Evolutionary conservation across 169 alveolate genomes (phyloP).

Genomic region (Neospora caninum): DNA sequence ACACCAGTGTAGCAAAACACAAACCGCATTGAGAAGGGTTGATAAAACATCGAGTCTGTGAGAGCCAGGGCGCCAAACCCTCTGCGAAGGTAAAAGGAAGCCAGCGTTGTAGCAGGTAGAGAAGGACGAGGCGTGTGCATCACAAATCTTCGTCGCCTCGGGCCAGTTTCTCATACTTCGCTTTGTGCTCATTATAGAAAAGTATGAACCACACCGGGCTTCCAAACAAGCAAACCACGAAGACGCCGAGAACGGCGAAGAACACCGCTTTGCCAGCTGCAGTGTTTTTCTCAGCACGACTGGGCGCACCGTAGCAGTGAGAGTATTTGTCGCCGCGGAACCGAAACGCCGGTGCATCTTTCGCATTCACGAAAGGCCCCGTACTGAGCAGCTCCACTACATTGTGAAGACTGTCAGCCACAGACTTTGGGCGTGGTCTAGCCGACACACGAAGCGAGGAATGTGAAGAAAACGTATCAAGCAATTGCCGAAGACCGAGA

Average conservation of each 20-base stretch:
- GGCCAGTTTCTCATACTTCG: conserved; percentile 29
- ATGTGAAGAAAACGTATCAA: neutral
- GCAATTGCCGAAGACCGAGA: neutral
- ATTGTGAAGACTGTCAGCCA: neutral
- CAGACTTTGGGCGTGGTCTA: neutral
- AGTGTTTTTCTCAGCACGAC: neutral
- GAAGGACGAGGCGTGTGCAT: neutral
- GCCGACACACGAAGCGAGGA: neutral
- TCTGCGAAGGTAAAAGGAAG: too few species aligned
- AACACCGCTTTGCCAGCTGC: neutral
- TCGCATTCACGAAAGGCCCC: neutral
- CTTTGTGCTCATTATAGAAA: neutral
- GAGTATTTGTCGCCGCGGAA: conserved; percentile 21
- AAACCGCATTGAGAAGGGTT: too few species aligned
- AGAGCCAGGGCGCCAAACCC: too few species aligned
- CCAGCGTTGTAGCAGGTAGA: too few species aligned
- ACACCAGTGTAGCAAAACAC: too few species aligned
- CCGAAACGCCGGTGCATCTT: neutral
- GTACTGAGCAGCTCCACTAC: neutral
- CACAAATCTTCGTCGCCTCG: neutral
- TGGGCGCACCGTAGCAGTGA: conserved; percentile 26
- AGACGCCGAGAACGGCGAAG: neutral
- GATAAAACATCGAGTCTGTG: too few species aligned
- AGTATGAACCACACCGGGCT: conserved; percentile 17
- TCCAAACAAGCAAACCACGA: neutral